phyloP scores from a whole-genome alignment of 2,329 filamentous ascomycete genomes.

The Diaporthe humulicola region DNA sequence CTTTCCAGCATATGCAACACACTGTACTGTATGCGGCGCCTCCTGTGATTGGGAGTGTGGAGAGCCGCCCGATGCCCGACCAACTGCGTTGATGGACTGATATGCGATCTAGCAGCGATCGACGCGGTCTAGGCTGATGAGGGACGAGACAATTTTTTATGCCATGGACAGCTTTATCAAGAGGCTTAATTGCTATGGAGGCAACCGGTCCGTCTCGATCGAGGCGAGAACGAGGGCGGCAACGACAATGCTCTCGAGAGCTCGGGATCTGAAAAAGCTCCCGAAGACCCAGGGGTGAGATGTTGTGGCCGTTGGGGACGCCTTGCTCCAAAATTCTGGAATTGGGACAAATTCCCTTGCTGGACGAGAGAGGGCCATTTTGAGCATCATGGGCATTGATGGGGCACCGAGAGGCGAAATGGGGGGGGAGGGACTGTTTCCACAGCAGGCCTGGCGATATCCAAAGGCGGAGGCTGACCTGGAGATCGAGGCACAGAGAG shows the following conservation, averaged over 20 bases:
- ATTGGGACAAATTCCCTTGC: not conserved
- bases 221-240: constrained; percentile 3
- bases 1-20: not conserved
- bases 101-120: constrained; percentile 1
- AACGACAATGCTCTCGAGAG: not conserved
- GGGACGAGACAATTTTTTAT: not conserved
- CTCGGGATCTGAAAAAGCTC: not conserved
- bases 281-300: not conserved
- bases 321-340: not conserved
- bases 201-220: not conserved
- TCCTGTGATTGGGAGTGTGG: not conserved
- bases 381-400: not conserved
- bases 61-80: not conserved
- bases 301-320: not conserved
- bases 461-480: constrained; percentile 4
- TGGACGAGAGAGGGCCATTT: not conserved
- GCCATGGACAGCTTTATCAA: not conserved
- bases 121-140: constrained; percentile 1
- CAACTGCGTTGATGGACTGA: not conserved
- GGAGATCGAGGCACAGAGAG: constrained; percentile 24
- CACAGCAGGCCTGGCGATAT: constrained; percentile 31
- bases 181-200: not conserved
- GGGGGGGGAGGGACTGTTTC: not conserved
- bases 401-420: not conserved
- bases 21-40: not conserved